Base-by-base conservation (phyloP, 768 basidiomycete genomes). In the Russula vinacea region DNA sequence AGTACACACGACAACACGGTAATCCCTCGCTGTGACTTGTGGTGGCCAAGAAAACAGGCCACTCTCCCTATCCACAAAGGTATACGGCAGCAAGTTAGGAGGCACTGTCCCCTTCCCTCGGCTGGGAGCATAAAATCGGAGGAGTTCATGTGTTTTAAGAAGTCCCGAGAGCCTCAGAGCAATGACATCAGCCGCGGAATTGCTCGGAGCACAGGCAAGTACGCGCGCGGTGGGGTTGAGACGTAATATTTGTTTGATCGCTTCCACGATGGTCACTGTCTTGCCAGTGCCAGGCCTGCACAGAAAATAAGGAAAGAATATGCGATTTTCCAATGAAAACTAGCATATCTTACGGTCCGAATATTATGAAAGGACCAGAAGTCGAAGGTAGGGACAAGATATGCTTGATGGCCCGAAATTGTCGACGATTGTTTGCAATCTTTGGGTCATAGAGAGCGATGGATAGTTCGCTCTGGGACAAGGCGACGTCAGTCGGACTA, bases 201-300 rank as follows among this genome's bases (percentile, higher is more conserved):
- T 88, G 73, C 81, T 86, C 0, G 87, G 87, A 0, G 87, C 85
- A 66, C 86, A 87, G 0, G 82, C 86, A 1, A 89, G 78, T 60
- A 89, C 80, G 40, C 76, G 78, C 1, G 78, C 76, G 6, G 75
- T 50, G 0, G 78, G 77, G 64, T 84, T 69, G 10, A 62, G 62
- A 13, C 68, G 69, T 4, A 87, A 74, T 3, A 88, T 70, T 68
- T 89, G 87, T 3, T 73, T 76, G 42, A 88, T 87, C 1, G 82
- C 81, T 70, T 89, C 87, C 2, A 87, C 81, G 1, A 84, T 75
- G 0, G 85, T 87, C 26, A 87, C 78, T 0, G 87, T 88, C 71
- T 89, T 89, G 0, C 87, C 87, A 0, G 87, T 88, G 9, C 84
- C 84, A 5, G 84, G 84, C 0, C 84, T 85, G 58, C 22, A 14